phyloP scores from a whole-genome alignment of 75 land plant genomes.

The Larix kaempferi region DNA sequence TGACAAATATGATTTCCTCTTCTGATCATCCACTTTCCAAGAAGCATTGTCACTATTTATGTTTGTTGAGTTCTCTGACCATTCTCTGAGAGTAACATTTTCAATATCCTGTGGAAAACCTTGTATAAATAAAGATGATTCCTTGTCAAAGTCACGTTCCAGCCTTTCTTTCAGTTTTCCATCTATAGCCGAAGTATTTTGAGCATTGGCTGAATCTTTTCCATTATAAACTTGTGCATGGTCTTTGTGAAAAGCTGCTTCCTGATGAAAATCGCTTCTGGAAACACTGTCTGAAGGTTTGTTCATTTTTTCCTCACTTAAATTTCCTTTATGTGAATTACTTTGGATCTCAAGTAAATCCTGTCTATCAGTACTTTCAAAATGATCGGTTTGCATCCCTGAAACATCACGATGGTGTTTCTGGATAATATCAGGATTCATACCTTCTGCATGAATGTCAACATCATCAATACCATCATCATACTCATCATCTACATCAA shows the following conservation, averaged over 20 bases:
- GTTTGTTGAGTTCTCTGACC: neutral
- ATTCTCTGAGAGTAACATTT: neutral
- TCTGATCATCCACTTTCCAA: slow-evolving; percentile 5
- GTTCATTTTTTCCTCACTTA: no score
- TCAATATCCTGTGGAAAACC: neutral
- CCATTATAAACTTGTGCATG: no score
- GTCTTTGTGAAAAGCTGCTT: neutral
- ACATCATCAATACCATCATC: slow-evolving; percentile 57
- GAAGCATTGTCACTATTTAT: neutral
- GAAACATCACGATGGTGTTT: neutral
- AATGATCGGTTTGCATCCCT: neutral
- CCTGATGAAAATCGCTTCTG: neutral
- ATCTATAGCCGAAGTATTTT: neutral
- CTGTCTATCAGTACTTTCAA: neutral
- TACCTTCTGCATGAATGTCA: slow-evolving; percentile 20
- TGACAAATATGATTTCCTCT: neutral
- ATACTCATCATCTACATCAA: slow-evolving; percentile 54
- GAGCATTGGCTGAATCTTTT: neutral
- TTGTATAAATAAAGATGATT: neutral
- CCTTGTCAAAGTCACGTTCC: neutral
- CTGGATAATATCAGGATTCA: slow-evolving; percentile 4
- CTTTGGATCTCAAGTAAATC: no score
- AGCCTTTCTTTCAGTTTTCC: neutral
- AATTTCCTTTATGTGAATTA: no score
- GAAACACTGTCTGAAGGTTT: no score